Evolutionary conservation across 345 rosid species (phyloP).

Genomic region (Camelina hispida): DNA sequence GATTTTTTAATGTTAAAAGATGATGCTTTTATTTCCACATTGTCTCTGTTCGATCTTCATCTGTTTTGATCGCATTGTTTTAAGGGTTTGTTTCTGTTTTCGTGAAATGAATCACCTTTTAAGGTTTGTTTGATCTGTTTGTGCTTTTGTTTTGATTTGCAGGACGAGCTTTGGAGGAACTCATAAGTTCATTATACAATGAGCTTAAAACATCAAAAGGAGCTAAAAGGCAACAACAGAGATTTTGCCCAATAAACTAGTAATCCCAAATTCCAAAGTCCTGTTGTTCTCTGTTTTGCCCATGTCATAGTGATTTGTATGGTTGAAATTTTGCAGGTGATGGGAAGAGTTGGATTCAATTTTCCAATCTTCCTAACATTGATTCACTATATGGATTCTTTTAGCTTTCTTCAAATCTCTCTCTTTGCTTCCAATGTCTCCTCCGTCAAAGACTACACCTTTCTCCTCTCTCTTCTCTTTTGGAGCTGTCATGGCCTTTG

Average conservation of each 20-base stretch:
- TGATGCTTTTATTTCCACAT: constrained; percentile 9
- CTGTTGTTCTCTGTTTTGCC: not conserved
- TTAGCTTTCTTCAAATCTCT: constrained; percentile 75
- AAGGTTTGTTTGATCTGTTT: constrained; percentile 26
- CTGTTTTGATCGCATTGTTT: constrained; percentile 8
- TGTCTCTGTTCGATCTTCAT: constrained; percentile 3
- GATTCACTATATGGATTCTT: constrained; percentile 87
- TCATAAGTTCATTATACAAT: constrained; percentile 77
- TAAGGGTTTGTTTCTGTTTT: not conserved
- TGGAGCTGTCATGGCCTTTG: constrained; percentile 92
- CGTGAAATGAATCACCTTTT: not conserved
- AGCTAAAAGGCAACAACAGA: constrained; percentile 85
- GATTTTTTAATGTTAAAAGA: not conserved
- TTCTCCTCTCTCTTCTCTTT: constrained; percentile 75
- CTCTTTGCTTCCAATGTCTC: constrained; percentile 79
- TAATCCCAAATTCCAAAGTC: constrained; percentile 1
- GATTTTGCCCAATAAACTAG: constrained; percentile 84
- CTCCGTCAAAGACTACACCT: constrained; percentile 85
- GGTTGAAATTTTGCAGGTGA: constrained; percentile 56
- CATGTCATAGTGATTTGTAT: not conserved
- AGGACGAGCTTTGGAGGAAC: constrained; percentile 90
- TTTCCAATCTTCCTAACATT: constrained; percentile 84
- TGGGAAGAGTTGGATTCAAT: constrained; percentile 85
- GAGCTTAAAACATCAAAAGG: constrained; percentile 87
- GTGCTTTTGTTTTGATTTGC: not conserved